Conservation (phyloP, 2,329 filamentous ascomycete genomes). For the Emergomyces pasteurianus region DNA sequence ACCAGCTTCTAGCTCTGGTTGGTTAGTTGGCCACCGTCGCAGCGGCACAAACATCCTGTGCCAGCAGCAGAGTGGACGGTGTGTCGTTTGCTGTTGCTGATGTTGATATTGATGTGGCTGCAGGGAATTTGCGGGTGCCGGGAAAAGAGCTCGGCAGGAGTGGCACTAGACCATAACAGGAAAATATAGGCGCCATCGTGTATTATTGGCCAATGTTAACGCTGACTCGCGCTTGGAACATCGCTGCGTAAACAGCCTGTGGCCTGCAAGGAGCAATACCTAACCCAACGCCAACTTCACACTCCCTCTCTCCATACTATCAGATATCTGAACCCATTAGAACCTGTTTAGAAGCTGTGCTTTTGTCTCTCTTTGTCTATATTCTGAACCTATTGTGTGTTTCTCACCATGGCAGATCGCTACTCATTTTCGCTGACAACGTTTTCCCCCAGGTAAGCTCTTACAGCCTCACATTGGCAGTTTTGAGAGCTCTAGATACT, state of each 20-base stretch:
- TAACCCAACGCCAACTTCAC: background rate
- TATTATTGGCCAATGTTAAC: background rate
- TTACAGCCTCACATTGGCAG: slow-evolving; percentile 10
- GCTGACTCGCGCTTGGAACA: background rate
- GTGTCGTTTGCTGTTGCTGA: background rate
- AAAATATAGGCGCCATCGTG: background rate
- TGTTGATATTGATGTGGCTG: background rate
- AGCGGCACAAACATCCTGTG: background rate
- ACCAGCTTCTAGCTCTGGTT: slow-evolving; percentile 18
- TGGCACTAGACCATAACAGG: background rate
- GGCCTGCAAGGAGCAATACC: background rate
- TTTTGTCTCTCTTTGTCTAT: background rate
- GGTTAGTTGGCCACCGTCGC: background rate
- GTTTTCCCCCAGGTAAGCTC: slow-evolving; percentile 89
- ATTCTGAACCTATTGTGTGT: slow-evolving; percentile 10
- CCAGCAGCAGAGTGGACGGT: background rate
- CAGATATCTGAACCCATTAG: background rate
- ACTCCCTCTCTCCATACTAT: background rate
- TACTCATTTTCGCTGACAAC: slow-evolving; percentile 99
- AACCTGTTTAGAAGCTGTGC: background rate
- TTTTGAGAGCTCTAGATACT: slow-evolving; percentile 24
- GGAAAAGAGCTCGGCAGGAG: background rate
- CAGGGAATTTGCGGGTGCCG: background rate
- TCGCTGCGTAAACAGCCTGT: slow-evolving; percentile 1
- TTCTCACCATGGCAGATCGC: slow-evolving; percentile 73